A percentile compares a stretch with the other conserved stretches of the same genome.
phyloP scores from a whole-genome alignment of 345 rosid genomes.

The Brassica nigra region DNA sequence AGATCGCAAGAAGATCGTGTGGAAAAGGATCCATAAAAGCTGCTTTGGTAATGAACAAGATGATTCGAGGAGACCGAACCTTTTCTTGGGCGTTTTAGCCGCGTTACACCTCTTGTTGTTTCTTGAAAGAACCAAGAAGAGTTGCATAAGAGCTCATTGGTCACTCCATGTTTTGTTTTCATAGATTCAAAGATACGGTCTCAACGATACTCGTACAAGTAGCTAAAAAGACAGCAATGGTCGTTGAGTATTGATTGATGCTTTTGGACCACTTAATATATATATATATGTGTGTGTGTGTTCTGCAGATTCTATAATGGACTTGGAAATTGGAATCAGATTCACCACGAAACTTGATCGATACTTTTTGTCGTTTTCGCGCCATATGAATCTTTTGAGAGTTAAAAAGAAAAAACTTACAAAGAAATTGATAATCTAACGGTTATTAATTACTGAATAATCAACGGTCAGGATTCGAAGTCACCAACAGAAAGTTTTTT shows the following conservation, averaged over 20 bases:
- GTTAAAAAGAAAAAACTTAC: background rate
- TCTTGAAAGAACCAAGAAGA: background rate
- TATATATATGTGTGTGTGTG: background rate
- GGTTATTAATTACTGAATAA: too few species aligned
- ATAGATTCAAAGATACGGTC: background rate
- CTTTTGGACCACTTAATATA: background rate
- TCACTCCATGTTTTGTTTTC: background rate
- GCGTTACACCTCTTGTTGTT: background rate
- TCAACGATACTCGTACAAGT: background rate
- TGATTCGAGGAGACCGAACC: too few species aligned
- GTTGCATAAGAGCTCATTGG: background rate
- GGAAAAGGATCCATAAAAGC: background rate
- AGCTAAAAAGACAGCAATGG: background rate
- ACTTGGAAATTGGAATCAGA: background rate
- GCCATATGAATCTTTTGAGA: background rate
- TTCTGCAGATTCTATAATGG: background rate
- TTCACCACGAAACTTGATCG: background rate
- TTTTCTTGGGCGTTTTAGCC: background rate
- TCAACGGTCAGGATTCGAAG: constrained; percentile 24
- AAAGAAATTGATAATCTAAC: background rate
- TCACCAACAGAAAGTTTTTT: background rate
- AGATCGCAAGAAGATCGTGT: background rate
- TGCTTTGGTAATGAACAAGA: background rate
- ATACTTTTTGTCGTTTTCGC: background rate
- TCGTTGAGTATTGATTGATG: background rate